phyloP scores from a whole-genome alignment of 805 yeast species.

The Debaryomyces castellii region DNA sequence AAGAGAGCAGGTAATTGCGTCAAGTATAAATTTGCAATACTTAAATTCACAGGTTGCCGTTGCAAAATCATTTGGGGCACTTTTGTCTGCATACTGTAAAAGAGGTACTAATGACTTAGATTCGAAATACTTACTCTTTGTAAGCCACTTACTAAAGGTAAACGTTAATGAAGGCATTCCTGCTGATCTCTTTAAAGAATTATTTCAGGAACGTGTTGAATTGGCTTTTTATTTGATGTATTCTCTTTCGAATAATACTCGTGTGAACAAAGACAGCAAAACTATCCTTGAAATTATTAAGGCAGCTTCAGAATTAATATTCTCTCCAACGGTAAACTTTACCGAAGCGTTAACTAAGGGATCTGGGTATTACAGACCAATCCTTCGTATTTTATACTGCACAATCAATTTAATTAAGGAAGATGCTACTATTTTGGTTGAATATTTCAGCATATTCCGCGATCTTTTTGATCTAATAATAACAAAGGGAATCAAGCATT shows the following conservation, averaged over 20 bases:
- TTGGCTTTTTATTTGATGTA: slow-evolving; percentile 56
- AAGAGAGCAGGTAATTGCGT: slow-evolving; percentile 50
- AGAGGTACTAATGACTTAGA: slow-evolving; percentile 35
- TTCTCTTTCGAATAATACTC: slow-evolving; percentile 33
- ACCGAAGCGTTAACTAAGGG: slow-evolving; percentile 40
- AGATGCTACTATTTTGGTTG: slow-evolving; percentile 39
- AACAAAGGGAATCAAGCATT: slow-evolving; percentile 61
- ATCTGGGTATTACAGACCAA: slow-evolving; percentile 51
- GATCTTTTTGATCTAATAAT: slow-evolving; percentile 63
- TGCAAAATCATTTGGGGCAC: slow-evolving; percentile 77
- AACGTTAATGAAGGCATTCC: slow-evolving; percentile 53
- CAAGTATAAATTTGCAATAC: slow-evolving; percentile 63
- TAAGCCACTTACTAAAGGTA: slow-evolving; percentile 49
- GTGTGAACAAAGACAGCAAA: slow-evolving; percentile 28
- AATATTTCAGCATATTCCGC: slow-evolving; percentile 50
- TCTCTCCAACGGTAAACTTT: slow-evolving; percentile 51
- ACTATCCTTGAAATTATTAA: slow-evolving; percentile 42
- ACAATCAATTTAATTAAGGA: slow-evolving; percentile 44
- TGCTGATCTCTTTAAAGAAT: slow-evolving; percentile 45
- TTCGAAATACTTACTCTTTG: slow-evolving; percentile 25
- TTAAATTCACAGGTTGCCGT: slow-evolving; percentile 65
- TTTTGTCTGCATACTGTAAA: slow-evolving; percentile 65
- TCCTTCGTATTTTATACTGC: slow-evolving; percentile 58
- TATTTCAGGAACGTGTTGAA: slow-evolving; percentile 65
- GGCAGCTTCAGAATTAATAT: slow-evolving; percentile 44